A percentile compares a stretch with the other conserved stretches of the same genome.
phyloP scores from a whole-genome alignment of 78 protist species.

The Goniomonas avonlea region DNA sequence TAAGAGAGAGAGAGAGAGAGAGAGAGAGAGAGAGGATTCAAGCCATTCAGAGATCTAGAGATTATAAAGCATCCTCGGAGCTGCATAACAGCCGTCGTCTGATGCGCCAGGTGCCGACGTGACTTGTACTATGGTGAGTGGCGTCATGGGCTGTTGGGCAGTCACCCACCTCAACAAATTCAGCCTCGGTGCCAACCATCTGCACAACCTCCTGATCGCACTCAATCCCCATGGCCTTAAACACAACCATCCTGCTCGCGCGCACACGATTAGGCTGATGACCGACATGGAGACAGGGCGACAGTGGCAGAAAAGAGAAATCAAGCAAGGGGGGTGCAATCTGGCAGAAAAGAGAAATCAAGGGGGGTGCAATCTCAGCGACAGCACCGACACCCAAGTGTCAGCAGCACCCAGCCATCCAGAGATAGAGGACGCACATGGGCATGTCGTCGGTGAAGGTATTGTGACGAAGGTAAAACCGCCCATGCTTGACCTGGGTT shows the following conservation, averaged over 20 bases:
- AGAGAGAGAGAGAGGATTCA: background rate
- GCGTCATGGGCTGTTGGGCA: too few relatives aligned
- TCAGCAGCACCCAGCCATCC: too few relatives aligned
- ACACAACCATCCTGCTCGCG: too few relatives aligned
- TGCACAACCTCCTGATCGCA: slow-evolving; percentile 88
- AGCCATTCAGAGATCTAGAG: too few relatives aligned
- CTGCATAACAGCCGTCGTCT: background rate
- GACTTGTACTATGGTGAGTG: too few relatives aligned
- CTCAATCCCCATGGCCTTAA: slow-evolving; percentile 83
- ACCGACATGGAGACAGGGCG: too few relatives aligned
- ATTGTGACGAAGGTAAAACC: slow-evolving; percentile 79
- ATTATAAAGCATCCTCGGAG: background rate
- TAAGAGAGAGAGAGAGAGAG: background rate
- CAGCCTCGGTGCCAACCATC: slow-evolving; percentile 73
- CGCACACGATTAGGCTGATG: too few relatives aligned
- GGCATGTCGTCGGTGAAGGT: slow-evolving; percentile 84
- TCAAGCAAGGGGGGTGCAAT: too few relatives aligned
- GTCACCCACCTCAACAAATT: slow-evolving; percentile 69
- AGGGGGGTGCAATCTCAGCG: too few relatives aligned
- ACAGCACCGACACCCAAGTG: too few relatives aligned
- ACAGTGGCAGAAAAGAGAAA: background rate
- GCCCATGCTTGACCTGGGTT: background rate
- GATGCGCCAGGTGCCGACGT: background rate
- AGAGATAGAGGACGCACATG: too few relatives aligned
- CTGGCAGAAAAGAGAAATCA: too few relatives aligned